Conservation (phyloP, 2,329 filamentous ascomycete genomes). For the Truncatella angustata region DNA sequence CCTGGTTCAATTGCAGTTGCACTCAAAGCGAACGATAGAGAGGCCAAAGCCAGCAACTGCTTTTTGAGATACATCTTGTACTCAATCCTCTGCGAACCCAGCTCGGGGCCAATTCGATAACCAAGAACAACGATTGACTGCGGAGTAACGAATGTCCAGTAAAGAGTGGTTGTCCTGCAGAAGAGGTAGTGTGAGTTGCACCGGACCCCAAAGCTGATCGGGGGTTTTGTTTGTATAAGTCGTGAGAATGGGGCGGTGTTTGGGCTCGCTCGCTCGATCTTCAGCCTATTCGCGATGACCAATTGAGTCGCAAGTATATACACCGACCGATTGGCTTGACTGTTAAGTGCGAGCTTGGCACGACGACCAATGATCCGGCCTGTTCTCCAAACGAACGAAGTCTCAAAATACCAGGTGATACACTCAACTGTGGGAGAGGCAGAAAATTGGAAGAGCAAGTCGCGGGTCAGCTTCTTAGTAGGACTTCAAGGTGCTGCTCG, state of each 20-base stretch:
- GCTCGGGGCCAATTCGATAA: background rate
- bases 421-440: background rate
- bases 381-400: background rate
- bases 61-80: slow-evolving; percentile 22
- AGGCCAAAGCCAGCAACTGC: slow-evolving; percentile 19
- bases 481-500: slow-evolving; percentile 17
- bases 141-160: slow-evolving; percentile 1
- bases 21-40: slow-evolving; percentile 19
- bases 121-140: slow-evolving; percentile 2
- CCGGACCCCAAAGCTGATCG: background rate
- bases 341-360: background rate
- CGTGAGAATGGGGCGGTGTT: background rate
- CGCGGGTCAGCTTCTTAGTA: slow-evolving; percentile 13
- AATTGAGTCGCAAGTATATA: background rate
- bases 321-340: background rate
- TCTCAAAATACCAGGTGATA: background rate
- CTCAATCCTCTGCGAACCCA: background rate
- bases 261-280: background rate
- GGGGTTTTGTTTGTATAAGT: slow-evolving; percentile 7
- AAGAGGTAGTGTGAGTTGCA: background rate
- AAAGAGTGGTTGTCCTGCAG: slow-evolving; percentile 2
- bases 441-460: slow-evolving; percentile 9
- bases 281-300: background rate
- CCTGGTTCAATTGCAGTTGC: slow-evolving; percentile 12
- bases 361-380: too few species aligned